Conservation (phyloP, 345 rosid species). For the Murraya paniculata region DNA sequence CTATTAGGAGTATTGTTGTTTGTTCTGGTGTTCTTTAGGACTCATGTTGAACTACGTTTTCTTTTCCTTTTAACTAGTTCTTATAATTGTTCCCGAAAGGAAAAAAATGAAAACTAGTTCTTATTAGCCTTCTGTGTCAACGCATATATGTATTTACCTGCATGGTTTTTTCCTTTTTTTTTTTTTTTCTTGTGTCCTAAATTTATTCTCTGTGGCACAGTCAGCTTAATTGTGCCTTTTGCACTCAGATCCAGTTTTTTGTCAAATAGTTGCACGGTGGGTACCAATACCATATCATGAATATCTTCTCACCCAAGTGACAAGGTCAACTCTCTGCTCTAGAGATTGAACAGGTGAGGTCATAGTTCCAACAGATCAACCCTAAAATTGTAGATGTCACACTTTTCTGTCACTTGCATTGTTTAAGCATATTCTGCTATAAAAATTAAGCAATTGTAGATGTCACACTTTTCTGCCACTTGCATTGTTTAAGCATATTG, state of each 20-base stretch:
- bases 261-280: slow-evolving; percentile 50
- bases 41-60: too few species aligned
- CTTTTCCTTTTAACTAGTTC: too few species aligned
- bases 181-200: too few species aligned
- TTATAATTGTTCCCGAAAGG: too few species aligned
- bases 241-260: slow-evolving; percentile 38
- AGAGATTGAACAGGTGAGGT: slow-evolving; percentile 74
- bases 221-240: slow-evolving; percentile 24
- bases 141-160: too few species aligned
- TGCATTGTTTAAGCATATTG: too few species aligned
- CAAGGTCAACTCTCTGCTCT: slow-evolving; percentile 80
- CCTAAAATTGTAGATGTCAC: slow-evolving; percentile 80
- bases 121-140: too few species aligned
- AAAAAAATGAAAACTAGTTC: too few species aligned
- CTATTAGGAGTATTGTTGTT: too few species aligned
- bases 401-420: slow-evolving; percentile 83
- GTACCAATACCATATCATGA: slow-evolving; percentile 37
- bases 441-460: slow-evolving; percentile 5
- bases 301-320: slow-evolving; percentile 68
- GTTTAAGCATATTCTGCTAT: slow-evolving; percentile 77
- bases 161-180: not conserved
- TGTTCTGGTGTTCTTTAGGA: too few species aligned
- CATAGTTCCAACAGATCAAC: slow-evolving; percentile 57
- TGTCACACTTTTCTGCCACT: too few species aligned
- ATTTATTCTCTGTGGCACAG: too few species aligned